Base-by-base conservation (phyloP, 805 yeast genomes). In the Candida ovalis region DNA sequence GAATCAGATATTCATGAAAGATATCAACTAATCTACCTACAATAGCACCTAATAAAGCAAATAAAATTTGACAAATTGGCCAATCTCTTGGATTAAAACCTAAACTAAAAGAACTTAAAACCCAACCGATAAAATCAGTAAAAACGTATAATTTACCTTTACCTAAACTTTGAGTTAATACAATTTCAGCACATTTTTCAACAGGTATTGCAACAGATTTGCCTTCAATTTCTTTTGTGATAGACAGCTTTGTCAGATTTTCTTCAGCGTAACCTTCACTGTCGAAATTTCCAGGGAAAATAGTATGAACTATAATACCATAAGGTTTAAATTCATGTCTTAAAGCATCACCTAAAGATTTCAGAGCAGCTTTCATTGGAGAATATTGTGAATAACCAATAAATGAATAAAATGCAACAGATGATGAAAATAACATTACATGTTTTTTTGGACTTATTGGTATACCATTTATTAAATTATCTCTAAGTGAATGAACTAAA, bases 371-470 rank as follows among this genome's bases (percentile, higher is more conserved):
- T 63, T 94, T 94, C 55, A 82, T 66, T 0, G 99, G 99, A 0
- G 94, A 91, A 62, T 94, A 94, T 58, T 88, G 92, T 0, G 82
- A 77, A 63, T 94, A 94, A 0, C 99, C 99, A 40, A 89, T 86
- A 60, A 92, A 85, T 4, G 97, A 89, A 70, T 80, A 92, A 55
- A 85, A 81, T 2, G 95, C 90, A 9, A 85, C 80, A 3, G 82
- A 86, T 2, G 96, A 88, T 0, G 96, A 86, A 58, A 77, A 84
- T 51, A 74, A 77, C 22, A 81, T 80, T 55, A 81, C 75, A 59
- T 75, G 84, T 48, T 82, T 78, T 53, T 61, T 52, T 46, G 37
- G 36, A 1, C 45, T 15, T 15, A 35, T 18, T 35, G 48, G 7
- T n/a, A 42, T n/a, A 41, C 37, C 43, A 45, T 55, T 22, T 42